These are phyloP conservation scores for Blastocystis sp. DNA, from an alignment of 352 stramenopile species.

Conservation along the genomic window DNA sequence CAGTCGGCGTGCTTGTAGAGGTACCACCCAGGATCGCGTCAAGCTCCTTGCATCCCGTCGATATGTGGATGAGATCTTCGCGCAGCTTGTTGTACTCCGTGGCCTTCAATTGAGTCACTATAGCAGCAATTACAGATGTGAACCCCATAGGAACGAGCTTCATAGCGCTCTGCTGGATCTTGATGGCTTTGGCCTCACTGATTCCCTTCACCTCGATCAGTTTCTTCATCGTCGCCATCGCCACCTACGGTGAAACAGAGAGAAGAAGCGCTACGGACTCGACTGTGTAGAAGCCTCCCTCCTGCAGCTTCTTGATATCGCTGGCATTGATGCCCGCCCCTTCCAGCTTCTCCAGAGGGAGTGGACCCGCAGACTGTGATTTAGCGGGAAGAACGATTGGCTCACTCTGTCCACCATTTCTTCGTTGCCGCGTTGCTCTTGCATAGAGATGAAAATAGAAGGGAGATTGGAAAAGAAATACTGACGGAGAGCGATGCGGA, in stretches of 20 bases:
- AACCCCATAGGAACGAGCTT: slow-evolving; percentile 96
- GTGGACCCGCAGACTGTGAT: slow-evolving; percentile 14
- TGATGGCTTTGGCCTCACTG: too few relatives aligned
- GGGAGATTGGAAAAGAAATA: not conserved
- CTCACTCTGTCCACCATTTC: not conserved
- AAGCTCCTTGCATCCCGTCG: slow-evolving; percentile 75
- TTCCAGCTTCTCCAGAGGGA: slow-evolving; percentile 78
- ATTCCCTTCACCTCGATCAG: slow-evolving; percentile 77
- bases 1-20: not conserved
- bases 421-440: not conserved
- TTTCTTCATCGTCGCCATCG: slow-evolving; percentile 90
- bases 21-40: not conserved
- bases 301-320: slow-evolving; percentile 96
- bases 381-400: not conserved
- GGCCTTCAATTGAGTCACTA: slow-evolving; percentile 73
- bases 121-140: not conserved
- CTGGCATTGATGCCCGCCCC: slow-evolving; percentile 91
- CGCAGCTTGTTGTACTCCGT: slow-evolving; percentile 71
- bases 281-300: slow-evolving; percentile 92
- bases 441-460: not conserved
- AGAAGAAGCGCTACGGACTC: slow-evolving; percentile 74
- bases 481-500: not conserved
- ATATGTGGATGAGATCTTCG: slow-evolving; percentile 89
- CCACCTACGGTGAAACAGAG: slow-evolving; percentile 74
- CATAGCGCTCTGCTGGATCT: slow-evolving; percentile 71